Evolutionary conservation across 768 basidiomycete genomes (phyloP), one percentile per base, ranked within the genome.

Genomic region (Artomyces pyxidatus): DNA sequence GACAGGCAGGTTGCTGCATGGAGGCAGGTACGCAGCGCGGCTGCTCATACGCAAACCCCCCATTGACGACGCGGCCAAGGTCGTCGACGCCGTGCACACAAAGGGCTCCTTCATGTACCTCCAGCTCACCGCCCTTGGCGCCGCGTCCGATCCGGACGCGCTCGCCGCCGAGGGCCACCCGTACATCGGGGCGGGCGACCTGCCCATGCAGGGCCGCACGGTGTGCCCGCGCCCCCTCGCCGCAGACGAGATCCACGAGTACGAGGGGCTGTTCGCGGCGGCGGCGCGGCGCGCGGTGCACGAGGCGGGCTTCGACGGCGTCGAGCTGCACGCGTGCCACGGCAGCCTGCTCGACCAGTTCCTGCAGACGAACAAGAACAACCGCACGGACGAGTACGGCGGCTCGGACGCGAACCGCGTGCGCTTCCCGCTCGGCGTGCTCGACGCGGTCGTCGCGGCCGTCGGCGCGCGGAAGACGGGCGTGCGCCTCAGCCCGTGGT

Each of bases 371-470:
- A 58, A 59, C n/a, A 56, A 62, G 23, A 71, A 72, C 61, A 59
- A 64, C 43, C 65, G 69, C 30, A 68, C 62, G 17, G 70, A 72
- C 63, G 58, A 64, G 47, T 77, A 71, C 58, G 74, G 75, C 12
- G 74, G 74, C 1, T 63, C 61, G 25, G 53, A 71, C 41, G 72
- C 72, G 58, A 74, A 74, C 61, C 65, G 74, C 17, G 52, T 60
- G 0, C 60, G 71, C 4, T 71, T 75, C 61, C 46, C 59, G 2
- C 53, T 69, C 25, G 66, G 70, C 54, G 65, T 71, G 47, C 55
- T 68, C 30, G 61, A 68, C 23, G 68, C 67, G 14, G 60, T 70
- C 39, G 41, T 51, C 26, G 51, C 54, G 4, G 68, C 67, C 11
- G 59, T 71, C 44, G 72, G 72, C 4, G 53, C 60, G 25, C 62